Evolutionary conservation across 371 early-diverging fungal species (phyloP).

Genomic region (Batkoa obscura): DNA sequence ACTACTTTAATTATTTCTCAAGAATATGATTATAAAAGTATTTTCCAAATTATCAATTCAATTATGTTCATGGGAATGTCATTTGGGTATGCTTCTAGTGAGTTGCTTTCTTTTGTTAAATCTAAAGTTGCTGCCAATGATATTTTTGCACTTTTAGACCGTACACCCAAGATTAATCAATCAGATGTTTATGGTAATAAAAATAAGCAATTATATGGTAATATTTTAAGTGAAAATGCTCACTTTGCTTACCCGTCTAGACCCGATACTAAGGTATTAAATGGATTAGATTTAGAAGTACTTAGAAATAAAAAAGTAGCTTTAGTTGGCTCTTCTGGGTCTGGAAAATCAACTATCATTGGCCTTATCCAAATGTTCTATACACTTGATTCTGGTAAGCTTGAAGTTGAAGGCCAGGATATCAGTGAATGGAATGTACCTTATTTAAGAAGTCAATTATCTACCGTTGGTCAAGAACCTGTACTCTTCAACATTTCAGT

Average conservation of each 20-base stretch:
- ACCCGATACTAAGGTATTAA: slow-evolving; percentile 34
- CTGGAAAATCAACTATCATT: slow-evolving; percentile 42
- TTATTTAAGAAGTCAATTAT: slow-evolving; percentile 25
- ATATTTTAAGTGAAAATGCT: slow-evolving; percentile 49
- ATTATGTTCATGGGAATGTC: slow-evolving; percentile 45
- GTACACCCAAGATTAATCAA: slow-evolving; percentile 15
- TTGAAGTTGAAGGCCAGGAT: slow-evolving; percentile 2
- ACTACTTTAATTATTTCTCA: slow-evolving; percentile 21
- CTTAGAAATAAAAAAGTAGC: slow-evolving; percentile 21
- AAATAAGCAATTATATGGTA: slow-evolving; percentile 23
- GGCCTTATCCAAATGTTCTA: slow-evolving; percentile 23
- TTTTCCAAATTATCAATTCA: slow-evolving; percentile 46
- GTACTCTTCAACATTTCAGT: slow-evolving; percentile 52
- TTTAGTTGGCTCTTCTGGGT: slow-evolving; percentile 42
- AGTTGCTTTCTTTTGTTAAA: slow-evolving; percentile 14
- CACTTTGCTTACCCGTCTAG: slow-evolving; percentile 51
- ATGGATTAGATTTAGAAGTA: slow-evolving; percentile 25
- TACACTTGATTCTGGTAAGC: neutral
- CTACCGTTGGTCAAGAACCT: slow-evolving; percentile 71
- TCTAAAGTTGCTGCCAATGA: slow-evolving; percentile 46
- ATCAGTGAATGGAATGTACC: slow-evolving; percentile 29
- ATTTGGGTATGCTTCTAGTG: slow-evolving; percentile 25
- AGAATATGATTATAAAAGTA: slow-evolving; percentile 21
- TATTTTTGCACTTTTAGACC: slow-evolving; percentile 56
- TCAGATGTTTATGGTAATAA: slow-evolving; percentile 34